Percentiles rank a stretch among this genome's conserved stretches.
These are phyloP conservation scores for Setomelanomma holmii DNA, from an alignment of 2,329 filamentous ascomycete genomes.

Conservation along the genomic window DNA sequence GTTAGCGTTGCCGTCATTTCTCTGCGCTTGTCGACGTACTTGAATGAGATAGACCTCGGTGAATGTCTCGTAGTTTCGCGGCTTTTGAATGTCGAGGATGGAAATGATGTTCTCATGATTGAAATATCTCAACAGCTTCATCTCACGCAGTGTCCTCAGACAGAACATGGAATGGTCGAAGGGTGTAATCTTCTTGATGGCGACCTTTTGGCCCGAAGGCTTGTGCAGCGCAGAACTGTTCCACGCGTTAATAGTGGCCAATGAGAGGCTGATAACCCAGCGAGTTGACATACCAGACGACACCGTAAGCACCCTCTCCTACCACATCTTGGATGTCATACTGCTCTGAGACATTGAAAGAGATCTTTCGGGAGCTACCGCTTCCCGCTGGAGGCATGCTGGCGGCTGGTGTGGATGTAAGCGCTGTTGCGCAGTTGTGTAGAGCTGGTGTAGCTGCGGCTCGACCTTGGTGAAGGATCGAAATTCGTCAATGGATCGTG, in stretches of 20 bases:
- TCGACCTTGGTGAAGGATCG: conserved; percentile 15
- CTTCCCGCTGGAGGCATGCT: conserved; percentile 50
- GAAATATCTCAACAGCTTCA: conserved; percentile 98
- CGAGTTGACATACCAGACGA: conserved; percentile 88
- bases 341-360: conserved; percentile 99
- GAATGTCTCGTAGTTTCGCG: conserved; percentile 92
- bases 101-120: conserved; percentile 99
- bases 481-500: conserved; percentile 2
- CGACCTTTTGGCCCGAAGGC: conserved; percentile 96
- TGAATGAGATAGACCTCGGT: conserved; percentile 99
- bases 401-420: conserved; percentile 21
- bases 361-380: conserved; percentile 83
- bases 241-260: conserved; percentile 21
- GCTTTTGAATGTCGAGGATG: conserved; percentile 98
- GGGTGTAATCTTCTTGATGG: conserved; percentile 99
- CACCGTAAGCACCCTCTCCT: conserved; percentile 96
- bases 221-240: conserved; percentile 94
- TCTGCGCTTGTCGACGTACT: too few species aligned
- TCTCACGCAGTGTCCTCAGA: conserved; percentile 92
- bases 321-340: conserved; percentile 99
- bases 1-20: too few species aligned
- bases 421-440: conserved; percentile 26
- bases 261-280: neutral
- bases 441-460: conserved; percentile 16
- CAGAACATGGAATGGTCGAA: conserved; percentile 99